A percentile compares a stretch with the other conserved stretches of the same genome.
These are phyloP conservation scores for Platanus orientalis DNA, from an alignment of 164 flowering plant species.

Conservation along the genomic window DNA sequence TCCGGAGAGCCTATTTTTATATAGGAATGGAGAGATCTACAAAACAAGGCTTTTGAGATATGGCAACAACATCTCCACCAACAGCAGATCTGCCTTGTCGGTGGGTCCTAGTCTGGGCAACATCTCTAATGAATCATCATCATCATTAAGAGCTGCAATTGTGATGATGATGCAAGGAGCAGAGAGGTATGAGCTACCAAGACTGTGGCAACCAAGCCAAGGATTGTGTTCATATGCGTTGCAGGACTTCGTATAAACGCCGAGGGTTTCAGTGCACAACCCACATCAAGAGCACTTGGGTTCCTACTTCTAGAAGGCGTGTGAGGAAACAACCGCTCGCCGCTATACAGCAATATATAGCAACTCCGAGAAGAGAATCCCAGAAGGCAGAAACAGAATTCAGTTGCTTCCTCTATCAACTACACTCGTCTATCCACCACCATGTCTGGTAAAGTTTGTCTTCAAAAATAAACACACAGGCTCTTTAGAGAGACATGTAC, in stretches of 20 bases:
- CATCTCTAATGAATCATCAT: conserved; percentile 25
- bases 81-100: conserved; percentile 20
- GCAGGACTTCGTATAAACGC: conserved; percentile 71
- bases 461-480: too few species aligned
- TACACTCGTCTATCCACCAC: conserved; percentile 36
- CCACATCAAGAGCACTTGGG: conserved; percentile 81
- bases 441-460: conserved; percentile 45
- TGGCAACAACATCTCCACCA: conserved; percentile 38
- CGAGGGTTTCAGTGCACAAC: conserved; percentile 65
- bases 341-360: conserved; percentile 22
- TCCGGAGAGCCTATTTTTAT: conserved; percentile 29
- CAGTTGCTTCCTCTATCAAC: conserved; percentile 31
- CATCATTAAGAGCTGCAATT: conserved; percentile 14
- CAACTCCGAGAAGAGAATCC: conserved; percentile 24
- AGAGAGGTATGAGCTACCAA: conserved; percentile 49
- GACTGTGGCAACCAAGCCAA: conserved; percentile 84
- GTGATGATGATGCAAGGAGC: conserved; percentile 38
- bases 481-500: too few species aligned
- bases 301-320: conserved; percentile 61
- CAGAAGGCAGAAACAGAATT: conserved; percentile 53
- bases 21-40: conserved; percentile 41
- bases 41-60: conserved; percentile 49
- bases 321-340: conserved; percentile 38
- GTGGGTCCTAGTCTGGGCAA: conserved; percentile 12
- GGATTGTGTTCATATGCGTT: conserved; percentile 58